Evolutionary conservation across 148 eudicot species (phyloP).

Genomic region (Rhododendron griersonianum): DNA sequence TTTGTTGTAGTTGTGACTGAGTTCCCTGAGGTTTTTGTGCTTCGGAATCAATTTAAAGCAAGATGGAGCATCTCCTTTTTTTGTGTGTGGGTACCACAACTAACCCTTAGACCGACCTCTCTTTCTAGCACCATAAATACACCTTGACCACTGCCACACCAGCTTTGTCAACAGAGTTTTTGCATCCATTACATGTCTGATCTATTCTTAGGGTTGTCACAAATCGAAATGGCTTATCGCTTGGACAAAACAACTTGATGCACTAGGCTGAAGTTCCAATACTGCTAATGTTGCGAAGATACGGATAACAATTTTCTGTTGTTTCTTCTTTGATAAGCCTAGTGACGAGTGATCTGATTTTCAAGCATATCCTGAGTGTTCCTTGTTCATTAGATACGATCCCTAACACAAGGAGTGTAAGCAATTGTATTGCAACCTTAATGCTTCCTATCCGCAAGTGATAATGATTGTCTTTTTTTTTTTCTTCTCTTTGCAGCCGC

Average conservation of each 20-base stretch:
- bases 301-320: background rate
- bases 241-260: background rate
- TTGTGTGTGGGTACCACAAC: background rate
- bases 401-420: background rate
- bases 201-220: background rate
- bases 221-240: background rate
- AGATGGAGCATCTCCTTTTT: background rate
- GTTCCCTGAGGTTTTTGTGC: background rate
- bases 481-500: constrained; percentile 11
- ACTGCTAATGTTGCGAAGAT: background rate
- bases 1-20: background rate
- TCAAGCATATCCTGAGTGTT: background rate
- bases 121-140: background rate
- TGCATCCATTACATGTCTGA: background rate
- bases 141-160: background rate
- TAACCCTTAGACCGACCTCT: background rate
- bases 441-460: background rate
- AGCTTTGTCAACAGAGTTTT: background rate
- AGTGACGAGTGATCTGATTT: background rate
- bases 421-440: no score
- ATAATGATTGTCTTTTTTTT: background rate
- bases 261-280: background rate
- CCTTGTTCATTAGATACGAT: background rate
- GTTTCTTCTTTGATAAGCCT: background rate
- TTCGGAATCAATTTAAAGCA: background rate